Percentiles rank a stretch among this genome's conserved stretches.
Evolutionary conservation across 1,284 basidiomycete species (phyloP).

Genomic region (Trichosporon sp.): DNA sequence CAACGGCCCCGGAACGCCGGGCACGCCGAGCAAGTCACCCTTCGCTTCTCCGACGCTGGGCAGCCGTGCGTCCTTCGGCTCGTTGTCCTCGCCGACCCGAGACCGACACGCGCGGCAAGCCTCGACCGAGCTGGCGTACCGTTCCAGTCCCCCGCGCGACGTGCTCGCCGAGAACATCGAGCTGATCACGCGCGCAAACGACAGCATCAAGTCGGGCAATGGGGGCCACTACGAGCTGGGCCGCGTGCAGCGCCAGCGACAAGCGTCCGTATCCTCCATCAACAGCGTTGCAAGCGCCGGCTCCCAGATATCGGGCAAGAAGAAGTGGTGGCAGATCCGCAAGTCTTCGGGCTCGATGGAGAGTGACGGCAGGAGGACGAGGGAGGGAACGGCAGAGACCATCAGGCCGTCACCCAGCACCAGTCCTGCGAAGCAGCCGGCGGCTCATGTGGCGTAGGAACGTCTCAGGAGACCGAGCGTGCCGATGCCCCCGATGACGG

Average conservation of each 20-base stretch:
- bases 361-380: background rate
- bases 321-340: constrained; percentile 17
- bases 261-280: constrained; percentile 22
- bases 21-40: background rate
- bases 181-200: background rate
- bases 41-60: constrained; percentile 4
- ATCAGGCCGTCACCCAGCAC: background rate
- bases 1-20: background rate
- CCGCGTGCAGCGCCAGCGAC: constrained; percentile 30
- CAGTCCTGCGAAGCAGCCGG: background rate
- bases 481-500: background rate
- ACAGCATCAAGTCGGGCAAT: constrained; percentile 8
- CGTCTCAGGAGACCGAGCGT: background rate
- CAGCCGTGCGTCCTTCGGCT: background rate
- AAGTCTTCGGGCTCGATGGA: background rate
- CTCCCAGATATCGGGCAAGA: background rate
- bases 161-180: constrained; percentile 20
- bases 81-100: background rate
- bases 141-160: background rate
- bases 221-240: constrained; percentile 30
- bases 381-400: constrained; percentile 10
- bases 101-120: background rate
- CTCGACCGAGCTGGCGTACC: constrained; percentile 9
- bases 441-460: background rate
- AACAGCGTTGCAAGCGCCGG: constrained; percentile 4